phyloP scores from a whole-genome alignment of 345 rosid genomes.

The Orychophragmus violaceus region DNA sequence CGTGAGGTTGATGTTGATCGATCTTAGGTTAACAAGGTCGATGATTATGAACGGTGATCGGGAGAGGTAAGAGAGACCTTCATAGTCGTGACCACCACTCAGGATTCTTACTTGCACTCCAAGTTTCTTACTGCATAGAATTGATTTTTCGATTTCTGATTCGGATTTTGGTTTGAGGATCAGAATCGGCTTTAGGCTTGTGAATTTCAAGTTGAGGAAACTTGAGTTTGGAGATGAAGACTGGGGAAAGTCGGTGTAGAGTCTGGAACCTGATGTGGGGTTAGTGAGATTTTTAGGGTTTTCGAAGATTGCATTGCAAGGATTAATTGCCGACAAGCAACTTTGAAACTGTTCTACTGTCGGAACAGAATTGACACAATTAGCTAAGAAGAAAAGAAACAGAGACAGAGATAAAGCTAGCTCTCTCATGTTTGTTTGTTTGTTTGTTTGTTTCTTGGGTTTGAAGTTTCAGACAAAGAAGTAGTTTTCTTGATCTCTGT shows the following conservation, averaged over 20 bases:
- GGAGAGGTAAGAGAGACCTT: too few relatives aligned
- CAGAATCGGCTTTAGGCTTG: conserved; percentile 35
- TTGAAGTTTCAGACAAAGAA: conserved; percentile 15
- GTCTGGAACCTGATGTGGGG: background rate
- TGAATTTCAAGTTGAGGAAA: conserved; percentile 24
- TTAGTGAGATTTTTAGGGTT: background rate
- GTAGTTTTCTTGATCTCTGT: background rate
- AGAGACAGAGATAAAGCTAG: conserved; percentile 2
- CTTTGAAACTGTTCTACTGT: conserved; percentile 19
- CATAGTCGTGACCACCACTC: too few relatives aligned
- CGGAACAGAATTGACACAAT: too few relatives aligned
- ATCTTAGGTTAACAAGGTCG: conserved; percentile 40
- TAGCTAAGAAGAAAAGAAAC: too few relatives aligned
- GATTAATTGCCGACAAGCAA: conserved; percentile 1
- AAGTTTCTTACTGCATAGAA: conserved; percentile 33
- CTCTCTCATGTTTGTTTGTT: background rate
- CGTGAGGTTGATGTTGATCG: too few relatives aligned
- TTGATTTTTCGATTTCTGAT: conserved; percentile 41
- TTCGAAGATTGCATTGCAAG: background rate
- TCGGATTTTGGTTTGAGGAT: conserved; percentile 34
- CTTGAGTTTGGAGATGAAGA: conserved; percentile 13
- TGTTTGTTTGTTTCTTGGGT: conserved; percentile 21
- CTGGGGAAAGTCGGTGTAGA: background rate
- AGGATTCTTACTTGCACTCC: conserved; percentile 42
- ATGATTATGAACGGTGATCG: conserved; percentile 39